Evolutionary conservation across 73 alveolate genomes (phyloP), one percentile per base, ranked within the genome.

Genomic region (Loxodes magnus): DNA sequence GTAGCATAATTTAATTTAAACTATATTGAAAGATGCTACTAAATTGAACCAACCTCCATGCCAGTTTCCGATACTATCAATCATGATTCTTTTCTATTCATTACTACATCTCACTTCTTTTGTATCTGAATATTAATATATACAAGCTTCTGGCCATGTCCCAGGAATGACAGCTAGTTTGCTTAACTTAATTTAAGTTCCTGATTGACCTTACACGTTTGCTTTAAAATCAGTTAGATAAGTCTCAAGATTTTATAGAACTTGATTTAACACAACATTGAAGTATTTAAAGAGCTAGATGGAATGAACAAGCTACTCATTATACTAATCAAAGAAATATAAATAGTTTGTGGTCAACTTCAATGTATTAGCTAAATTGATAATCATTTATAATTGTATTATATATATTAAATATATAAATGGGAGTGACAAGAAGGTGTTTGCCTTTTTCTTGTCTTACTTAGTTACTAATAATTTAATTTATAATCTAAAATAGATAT

Each of bases 141-240:
- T 16, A 22, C 43, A 25, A 1, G 59, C 22, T 24, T 46, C 59
- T 0, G 22, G 43, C 1, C 59, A 46, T 46, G 59, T 46, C 2
- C 53, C 28, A n/a, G 59, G 59, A 24, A 46, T 46, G 59, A 46
- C 59, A n/a, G 22, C 43, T 46, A 25, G 43, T 10, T 2, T 46
- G 27, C 34, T 46, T 9, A 7, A n/a, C 6, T 41, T 46, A 10
- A 10, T 46, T 12, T n/a, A 33, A 1, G 20, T 33, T 16, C 46
- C 59, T 25, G 39, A 21, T 10, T 23, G 7, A 14, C 7, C 33
- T 39, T 39, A 7, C 27, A 21, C n/a, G 43, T 46, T 46, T 46
- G 27, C 7, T 12, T n/a, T 33, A 16, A 16, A 46, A 10, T 9
- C 34, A 46, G 9, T 12, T 7, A 37, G 1, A 46, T 25, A 19